These are phyloP conservation scores for Magnolia changhungtana DNA, from an alignment of 164 flowering plant species.

Conservation along the genomic window DNA sequence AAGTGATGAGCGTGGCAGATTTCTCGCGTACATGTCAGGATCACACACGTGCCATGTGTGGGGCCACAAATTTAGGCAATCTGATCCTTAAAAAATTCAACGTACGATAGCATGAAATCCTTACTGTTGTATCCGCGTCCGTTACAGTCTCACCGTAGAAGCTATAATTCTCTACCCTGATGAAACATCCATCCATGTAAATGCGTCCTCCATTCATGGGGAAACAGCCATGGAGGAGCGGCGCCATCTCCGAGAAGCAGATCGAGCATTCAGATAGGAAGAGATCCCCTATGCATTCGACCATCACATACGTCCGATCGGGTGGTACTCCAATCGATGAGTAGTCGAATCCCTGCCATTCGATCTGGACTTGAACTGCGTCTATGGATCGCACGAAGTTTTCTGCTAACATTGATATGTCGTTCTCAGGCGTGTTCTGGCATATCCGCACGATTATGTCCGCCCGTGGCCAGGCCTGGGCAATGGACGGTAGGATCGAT, in stretches of 20 bases:
- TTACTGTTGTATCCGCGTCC: background rate
- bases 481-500: background rate
- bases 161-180: constrained; percentile 12
- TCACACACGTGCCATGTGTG: too few species aligned
- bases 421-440: background rate
- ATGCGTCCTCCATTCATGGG: constrained; percentile 3
- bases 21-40: background rate
- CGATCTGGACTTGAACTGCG: background rate
- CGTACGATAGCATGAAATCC: background rate
- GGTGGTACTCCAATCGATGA: background rate
- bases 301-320: background rate
- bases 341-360: background rate
- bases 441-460: background rate
- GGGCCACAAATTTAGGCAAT: too few species aligned
- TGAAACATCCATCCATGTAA: constrained; percentile 11
- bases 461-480: background rate
- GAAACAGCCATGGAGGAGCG: constrained; percentile 1
- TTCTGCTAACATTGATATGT: background rate
- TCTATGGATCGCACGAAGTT: background rate
- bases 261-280: background rate
- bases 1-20: background rate
- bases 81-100: background rate
- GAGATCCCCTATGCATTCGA: constrained; percentile 1
- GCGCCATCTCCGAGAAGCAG: constrained; percentile 4
- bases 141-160: background rate